These are phyloP conservation scores for Hypoxylon fuscum DNA, from an alignment of 495 filamentous ascomycete species.

Conservation along the genomic window DNA sequence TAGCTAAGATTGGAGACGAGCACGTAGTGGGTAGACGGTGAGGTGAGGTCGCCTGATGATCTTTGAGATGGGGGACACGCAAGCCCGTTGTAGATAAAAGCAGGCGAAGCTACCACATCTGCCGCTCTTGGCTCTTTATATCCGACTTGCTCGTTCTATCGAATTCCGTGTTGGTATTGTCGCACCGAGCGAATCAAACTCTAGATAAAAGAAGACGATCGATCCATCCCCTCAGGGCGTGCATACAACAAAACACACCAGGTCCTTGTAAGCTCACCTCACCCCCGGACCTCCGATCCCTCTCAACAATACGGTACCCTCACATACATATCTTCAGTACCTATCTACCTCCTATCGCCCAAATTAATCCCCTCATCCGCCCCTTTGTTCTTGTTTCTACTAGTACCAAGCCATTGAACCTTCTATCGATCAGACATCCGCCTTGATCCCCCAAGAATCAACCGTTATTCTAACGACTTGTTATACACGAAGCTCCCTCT, in stretches of 20 bases:
- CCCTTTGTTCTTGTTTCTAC: conserved; percentile 25
- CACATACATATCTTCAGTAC: conserved; percentile 19
- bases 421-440: conserved; percentile 9
- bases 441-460: conserved; percentile 2
- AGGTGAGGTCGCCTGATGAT: conserved; percentile 18
- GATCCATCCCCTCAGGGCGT: conserved; percentile 25
- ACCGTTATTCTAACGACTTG: not conserved
- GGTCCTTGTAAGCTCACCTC: conserved; percentile 29
- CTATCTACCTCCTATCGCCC: conserved; percentile 23
- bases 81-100: conserved; percentile 10
- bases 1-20: conserved; percentile 4
- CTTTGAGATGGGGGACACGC: conserved; percentile 9
- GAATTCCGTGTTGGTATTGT: conserved; percentile 11
- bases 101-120: conserved; percentile 26
- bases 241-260: conserved; percentile 19
- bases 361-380: conserved; percentile 12
- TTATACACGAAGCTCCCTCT: conserved; percentile 4
- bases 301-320: conserved; percentile 35
- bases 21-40: conserved; percentile 1
- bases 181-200: conserved; percentile 29
- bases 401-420: conserved; percentile 31
- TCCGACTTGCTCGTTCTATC: conserved; percentile 24
- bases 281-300: conserved; percentile 35
- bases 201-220: conserved; percentile 20
- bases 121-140: conserved; percentile 38